These are phyloP conservation scores for Sporothrix curviconia DNA, from an alignment of 2,329 filamentous ascomycete species.

Conservation along the genomic window DNA sequence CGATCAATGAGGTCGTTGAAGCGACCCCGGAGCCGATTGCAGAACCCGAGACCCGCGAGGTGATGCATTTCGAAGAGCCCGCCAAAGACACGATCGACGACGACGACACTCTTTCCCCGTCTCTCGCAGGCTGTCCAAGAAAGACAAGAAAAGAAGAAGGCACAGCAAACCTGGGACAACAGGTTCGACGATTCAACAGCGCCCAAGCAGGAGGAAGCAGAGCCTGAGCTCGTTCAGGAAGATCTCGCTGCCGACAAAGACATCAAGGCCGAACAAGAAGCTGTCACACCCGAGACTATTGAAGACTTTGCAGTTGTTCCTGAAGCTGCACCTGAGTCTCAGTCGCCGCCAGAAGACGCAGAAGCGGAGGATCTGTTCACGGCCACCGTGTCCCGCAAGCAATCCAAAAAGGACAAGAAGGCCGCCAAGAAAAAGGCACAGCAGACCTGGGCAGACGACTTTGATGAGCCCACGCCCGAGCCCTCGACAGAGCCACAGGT, in stretches of 20 bases:
- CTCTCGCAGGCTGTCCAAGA: constrained; percentile 31
- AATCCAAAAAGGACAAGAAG: constrained; percentile 13
- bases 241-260: too few relatives aligned
- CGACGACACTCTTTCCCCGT: not conserved
- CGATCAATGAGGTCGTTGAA: too few relatives aligned
- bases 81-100: not conserved
- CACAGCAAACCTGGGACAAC: not conserved
- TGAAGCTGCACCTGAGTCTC: not conserved
- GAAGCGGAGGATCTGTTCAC: not conserved
- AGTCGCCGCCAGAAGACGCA: not conserved
- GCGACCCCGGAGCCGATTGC: too few relatives aligned
- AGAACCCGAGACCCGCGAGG: not conserved
- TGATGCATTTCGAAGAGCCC: not conserved
- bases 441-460: constrained; percentile 4
- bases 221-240: not conserved
- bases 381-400: constrained; percentile 1
- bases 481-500: too few relatives aligned
- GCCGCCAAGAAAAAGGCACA: constrained; percentile 14
- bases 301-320: not conserved
- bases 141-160: constrained; percentile 20
- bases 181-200: not conserved
- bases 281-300: not conserved
- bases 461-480: not conserved
- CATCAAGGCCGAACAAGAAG: too few relatives aligned
- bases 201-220: not conserved